Percentiles rank a stretch among this genome's conserved stretches.
Conservation (phyloP, 495 filamentous ascomycete genomes). For the Neurospora hispaniola region DNA sequence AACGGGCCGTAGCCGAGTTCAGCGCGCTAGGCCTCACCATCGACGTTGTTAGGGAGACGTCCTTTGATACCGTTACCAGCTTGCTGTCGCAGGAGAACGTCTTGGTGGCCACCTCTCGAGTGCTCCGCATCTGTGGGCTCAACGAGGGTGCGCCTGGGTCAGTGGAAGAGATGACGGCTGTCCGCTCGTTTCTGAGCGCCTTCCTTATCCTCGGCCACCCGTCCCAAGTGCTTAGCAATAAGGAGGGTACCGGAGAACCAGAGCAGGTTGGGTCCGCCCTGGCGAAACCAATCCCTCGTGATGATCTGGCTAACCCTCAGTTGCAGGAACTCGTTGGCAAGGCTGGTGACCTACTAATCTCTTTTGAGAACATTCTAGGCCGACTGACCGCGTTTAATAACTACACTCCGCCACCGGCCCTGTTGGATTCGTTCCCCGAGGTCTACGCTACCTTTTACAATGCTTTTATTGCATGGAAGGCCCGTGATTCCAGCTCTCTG, state of each 20-base stretch:
- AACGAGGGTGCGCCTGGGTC: conserved; percentile 59
- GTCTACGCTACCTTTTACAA: conserved; percentile 76
- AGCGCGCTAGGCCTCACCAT: conserved; percentile 59
- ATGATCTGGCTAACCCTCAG: conserved; percentile 46
- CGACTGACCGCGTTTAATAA: conserved; percentile 41
- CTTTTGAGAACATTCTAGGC: conserved; percentile 68
- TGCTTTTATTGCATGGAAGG: conserved; percentile 92
- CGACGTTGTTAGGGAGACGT: conserved; percentile 58
- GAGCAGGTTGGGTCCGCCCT: conserved; percentile 52
- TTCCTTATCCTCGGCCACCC: conserved; percentile 92
- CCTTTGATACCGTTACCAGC: conserved; percentile 71
- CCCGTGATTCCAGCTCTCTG: conserved; percentile 76
- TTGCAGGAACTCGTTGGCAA: conserved; percentile 75
- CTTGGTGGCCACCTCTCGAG: conserved; percentile 53
- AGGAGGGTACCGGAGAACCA: conserved; percentile 58
- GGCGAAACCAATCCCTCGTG: conserved; percentile 35
- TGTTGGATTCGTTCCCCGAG: conserved; percentile 51
- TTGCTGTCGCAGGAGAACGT: conserved; percentile 69
- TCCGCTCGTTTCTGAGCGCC: conserved; percentile 83
- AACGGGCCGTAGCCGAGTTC: conserved; percentile 55
- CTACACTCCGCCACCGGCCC: conserved; percentile 47
- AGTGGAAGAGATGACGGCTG: conserved; percentile 63
- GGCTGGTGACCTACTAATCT: conserved; percentile 71
- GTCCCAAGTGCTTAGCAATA: conserved; percentile 74
- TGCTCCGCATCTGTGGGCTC: conserved; percentile 69